phyloP scores from a whole-genome alignment of 768 basidiomycete genomes.

The Mycena vulgaris region DNA sequence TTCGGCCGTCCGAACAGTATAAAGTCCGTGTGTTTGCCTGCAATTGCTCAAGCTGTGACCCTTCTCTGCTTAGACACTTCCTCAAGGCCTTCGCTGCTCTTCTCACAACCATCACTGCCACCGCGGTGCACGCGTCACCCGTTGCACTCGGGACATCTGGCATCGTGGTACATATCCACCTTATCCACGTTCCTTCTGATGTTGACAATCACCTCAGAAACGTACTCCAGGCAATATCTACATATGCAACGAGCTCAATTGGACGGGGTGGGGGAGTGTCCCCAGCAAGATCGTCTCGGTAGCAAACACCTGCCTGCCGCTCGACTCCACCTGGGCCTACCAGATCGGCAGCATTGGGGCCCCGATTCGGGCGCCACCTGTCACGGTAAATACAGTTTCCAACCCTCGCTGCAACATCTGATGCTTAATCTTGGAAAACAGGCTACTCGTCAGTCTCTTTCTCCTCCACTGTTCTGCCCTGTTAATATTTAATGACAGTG shows the following conservation, averaged over 20 bases:
- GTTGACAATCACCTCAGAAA: not conserved
- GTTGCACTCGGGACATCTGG: not conserved
- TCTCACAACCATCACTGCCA: not conserved
- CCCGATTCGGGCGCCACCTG: constrained; percentile 2
- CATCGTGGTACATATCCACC: not conserved
- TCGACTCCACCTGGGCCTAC: not conserved
- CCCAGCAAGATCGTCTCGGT: not conserved
- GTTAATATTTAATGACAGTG: not conserved
- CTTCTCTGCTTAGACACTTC: not conserved
- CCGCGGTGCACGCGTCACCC: not conserved
- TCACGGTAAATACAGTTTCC: not conserved
- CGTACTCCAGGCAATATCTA: not conserved
- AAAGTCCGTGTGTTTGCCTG: not conserved
- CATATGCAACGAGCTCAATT: constrained; percentile 1
- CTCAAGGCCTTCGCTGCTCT: not conserved
- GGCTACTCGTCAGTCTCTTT: constrained; percentile 3
- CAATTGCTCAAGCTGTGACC: not conserved
- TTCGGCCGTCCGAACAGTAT: not conserved
- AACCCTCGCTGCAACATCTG: not conserved
- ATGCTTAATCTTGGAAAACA: not conserved
- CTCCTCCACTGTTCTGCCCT: not conserved
- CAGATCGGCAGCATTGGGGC: not conserved
- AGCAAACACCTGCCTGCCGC: not conserved
- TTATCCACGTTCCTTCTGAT: not conserved
- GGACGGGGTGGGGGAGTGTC: not conserved